Base-by-base conservation (phyloP, 441 rosid species). In the Arabidopsis lyrata region DNA sequence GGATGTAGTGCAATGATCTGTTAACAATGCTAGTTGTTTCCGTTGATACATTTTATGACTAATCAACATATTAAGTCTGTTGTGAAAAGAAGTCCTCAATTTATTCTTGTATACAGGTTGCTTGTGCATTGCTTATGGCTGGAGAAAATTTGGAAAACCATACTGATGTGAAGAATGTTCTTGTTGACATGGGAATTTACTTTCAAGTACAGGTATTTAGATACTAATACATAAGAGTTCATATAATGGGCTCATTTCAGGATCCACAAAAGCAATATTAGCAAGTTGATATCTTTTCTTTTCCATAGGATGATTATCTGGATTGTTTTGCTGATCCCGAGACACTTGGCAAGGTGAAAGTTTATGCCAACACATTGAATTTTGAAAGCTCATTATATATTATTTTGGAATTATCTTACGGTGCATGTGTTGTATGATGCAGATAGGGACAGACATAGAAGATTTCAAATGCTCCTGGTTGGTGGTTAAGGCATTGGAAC, bases 381-480 rank as follows among this genome's bases (percentile, higher is more conserved):
- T 44, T 61, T 45, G n/a, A 3, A 54, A 34, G 31, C 34, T 38
- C 53, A 39, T 53, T 1, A 45, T 14, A 31, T 39, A 72, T 55
- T 66, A 44, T 72, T 29, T 5, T 10, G 16, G 27, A 54, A 22
- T 66, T 9, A 66, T 20, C 58, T 66, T 45, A 60, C 15, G 29
- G 36, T 8, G 44, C 44, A 52, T 72, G 63, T 8, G 39, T 66
- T 58, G 32, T 22, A 24, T 60, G 18, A 60, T 4, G 56, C 87
- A 93, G 98, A 86, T 87, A 53, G 98, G 98, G 71, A 91, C 98
- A 15, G 98, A 93, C 81, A 91, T 91, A 60, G 96, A 89, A 82
- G 97, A 91, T 81, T 91, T 89, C 55, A 93, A 93, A 83, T 91
- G 98, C 87, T 89, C 97, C 9, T 93, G 98, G 96, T 73, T 93